phyloP scores from a whole-genome alignment of 2,329 filamentous ascomycete species.

The Berkeleyomyces basicola region DNA sequence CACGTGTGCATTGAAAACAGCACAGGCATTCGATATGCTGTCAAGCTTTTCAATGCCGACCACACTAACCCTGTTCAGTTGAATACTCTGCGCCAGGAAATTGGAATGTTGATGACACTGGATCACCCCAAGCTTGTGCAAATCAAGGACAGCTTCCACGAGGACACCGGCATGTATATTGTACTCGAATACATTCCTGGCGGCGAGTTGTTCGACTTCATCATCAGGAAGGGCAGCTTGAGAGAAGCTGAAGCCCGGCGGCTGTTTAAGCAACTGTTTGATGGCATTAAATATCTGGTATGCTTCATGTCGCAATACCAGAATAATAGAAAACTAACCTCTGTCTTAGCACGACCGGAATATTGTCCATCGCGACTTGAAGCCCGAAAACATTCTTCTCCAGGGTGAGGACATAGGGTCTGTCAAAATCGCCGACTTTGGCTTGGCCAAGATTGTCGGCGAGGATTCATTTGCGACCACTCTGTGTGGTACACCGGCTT shows the following conservation, averaged over 20 bases:
- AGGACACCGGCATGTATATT: constrained; percentile 76
- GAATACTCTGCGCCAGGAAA: constrained; percentile 71
- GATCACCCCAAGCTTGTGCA: constrained; percentile 87
- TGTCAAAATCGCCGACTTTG: constrained; percentile 91
- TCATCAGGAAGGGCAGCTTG: constrained; percentile 79
- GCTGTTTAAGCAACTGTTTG: constrained; percentile 79
- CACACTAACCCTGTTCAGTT: constrained; percentile 27
- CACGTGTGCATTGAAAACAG: constrained; percentile 79
- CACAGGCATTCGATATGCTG: constrained; percentile 68
- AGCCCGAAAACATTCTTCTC: constrained; percentile 88
- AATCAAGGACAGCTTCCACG: constrained; percentile 88
- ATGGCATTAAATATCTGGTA: constrained; percentile 90
- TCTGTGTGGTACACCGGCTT: constrained; percentile 88
- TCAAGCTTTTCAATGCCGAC: constrained; percentile 84
- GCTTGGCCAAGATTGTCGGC: constrained; percentile 93
- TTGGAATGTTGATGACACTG: constrained; percentile 92
- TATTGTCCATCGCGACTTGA: constrained; percentile 95
- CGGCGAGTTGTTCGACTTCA: constrained; percentile 91
- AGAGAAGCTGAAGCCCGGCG: constrained; percentile 70
- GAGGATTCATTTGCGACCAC: constrained; percentile 97
- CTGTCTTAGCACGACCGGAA: constrained; percentile 70
- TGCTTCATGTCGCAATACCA: constrained; percentile 19
- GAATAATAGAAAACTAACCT: constrained; percentile 4
- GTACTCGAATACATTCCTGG: constrained; percentile 81
- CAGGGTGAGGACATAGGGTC: constrained; percentile 56